Evolutionary conservation across 306 rosid genomes (phyloP), one percentile per base, ranked within the genome.

Genomic region (Dalbergia oliveri): DNA sequence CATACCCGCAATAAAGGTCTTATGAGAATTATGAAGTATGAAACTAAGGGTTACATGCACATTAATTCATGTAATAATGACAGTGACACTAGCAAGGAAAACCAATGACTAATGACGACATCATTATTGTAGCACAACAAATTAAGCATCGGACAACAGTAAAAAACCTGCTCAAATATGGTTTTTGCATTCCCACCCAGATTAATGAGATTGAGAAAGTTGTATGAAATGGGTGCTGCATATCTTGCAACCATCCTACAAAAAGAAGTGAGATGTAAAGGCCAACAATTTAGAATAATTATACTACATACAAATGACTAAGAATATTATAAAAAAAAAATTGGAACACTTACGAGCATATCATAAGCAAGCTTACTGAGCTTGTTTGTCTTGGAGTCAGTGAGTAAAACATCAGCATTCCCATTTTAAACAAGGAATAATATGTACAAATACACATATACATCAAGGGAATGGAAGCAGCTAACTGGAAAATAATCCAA

Each of bases 371-470:
- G 88, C 90, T 92, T 70, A 94, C 98, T 1, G 98, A 92, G 90
- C 95, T 94, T 47, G 98, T 94, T 88, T 94, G 97, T 86, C 88
- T 89, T 44, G 98, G 98, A 26, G 98, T 94, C 35, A 94, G 80
- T 44, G 98, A 87, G 87, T 94, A 94, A 86, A 92, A 92, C 94
- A 90, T 91, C 87, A 92, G 60, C 92, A 82, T 88, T 81, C 98
- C 98, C 84, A 92, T 85, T 84, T 94, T 92, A 85, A 94, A 94
- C 90, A 94, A 81, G 74, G 98, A 91, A 90, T 89, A 94, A 78
- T 94, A 94, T 73, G 98, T 94, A 84, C 98, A 94, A 43, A 92
- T 39, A 82, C 97, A 94, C 98, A 94, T 94, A 86, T 91, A 94
- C 97, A 94, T 86, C 91, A 94, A 84, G 53, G 98, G 98, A 75